These are phyloP conservation scores for Sporisorium exsertum DNA, from an alignment of 1,284 basidiomycete genomes.

Conservation along the genomic window DNA sequence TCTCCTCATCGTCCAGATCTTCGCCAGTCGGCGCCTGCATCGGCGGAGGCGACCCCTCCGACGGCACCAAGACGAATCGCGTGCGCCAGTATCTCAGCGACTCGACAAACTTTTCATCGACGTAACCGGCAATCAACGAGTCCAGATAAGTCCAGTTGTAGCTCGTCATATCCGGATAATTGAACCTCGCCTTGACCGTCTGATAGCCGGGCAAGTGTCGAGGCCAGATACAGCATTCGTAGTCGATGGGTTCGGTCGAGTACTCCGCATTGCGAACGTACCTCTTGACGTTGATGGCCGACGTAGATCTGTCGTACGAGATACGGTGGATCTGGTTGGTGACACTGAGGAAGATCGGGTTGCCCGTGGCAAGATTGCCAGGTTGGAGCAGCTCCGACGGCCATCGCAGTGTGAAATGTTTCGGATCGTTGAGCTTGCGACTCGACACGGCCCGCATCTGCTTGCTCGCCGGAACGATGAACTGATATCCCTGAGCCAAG, in stretches of 20 bases:
- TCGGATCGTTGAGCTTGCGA: conserved; percentile 47
- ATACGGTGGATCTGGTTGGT: conserved; percentile 94
- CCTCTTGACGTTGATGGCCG: conserved; percentile 86
- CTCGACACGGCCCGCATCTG: conserved; percentile 36
- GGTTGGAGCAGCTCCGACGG: conserved; percentile 67
- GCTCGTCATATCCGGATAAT: conserved; percentile 78
- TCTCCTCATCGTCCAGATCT: conserved; percentile 80
- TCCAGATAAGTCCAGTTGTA: conserved; percentile 70
- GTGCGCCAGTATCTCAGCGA: conserved; percentile 83
- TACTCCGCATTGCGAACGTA: conserved; percentile 82
- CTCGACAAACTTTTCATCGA: conserved; percentile 64
- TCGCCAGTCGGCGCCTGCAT: conserved; percentile 66
- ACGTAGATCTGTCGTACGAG: conserved; percentile 80
- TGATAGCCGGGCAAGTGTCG: conserved; percentile 88
- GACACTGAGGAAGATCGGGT: conserved; percentile 89
- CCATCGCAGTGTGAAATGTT: conserved; percentile 56
- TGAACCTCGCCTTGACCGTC: conserved; percentile 80
- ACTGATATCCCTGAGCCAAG: conserved; percentile 95
- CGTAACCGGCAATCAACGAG: conserved; percentile 69
- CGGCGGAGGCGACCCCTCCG: conserved; percentile 77
- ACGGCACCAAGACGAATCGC: conserved; percentile 92
- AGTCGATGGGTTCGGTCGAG: conserved; percentile 76
- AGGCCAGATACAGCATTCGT: conserved; percentile 93
- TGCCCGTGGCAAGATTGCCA: conserved; percentile 64
- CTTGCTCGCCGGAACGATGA: conserved; percentile 73